Conservation (phyloP, 139 green algal species). For the Tetradesmus obliquus region DNA sequence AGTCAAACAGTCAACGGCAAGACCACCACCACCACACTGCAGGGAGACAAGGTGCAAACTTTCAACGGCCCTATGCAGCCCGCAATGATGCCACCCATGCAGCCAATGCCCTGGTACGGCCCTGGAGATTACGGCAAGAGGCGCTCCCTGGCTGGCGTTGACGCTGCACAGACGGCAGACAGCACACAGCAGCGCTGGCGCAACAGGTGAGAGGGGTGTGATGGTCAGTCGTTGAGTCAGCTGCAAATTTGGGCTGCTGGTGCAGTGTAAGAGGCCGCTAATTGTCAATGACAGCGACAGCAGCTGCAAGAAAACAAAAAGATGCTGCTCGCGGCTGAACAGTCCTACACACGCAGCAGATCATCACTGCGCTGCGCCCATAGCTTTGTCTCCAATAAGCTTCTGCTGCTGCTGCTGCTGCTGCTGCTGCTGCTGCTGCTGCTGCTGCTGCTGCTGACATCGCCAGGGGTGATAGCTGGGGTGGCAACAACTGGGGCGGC, state of each 20-base stretch:
- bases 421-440: neutral
- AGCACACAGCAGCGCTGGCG: neutral
- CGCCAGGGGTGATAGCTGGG: neutral
- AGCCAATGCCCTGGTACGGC: neutral
- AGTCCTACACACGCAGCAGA: too few relatives aligned
- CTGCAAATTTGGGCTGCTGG: neutral
- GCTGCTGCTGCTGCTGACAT: neutral
- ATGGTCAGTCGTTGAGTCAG: too few relatives aligned
- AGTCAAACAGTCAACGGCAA: slow-evolving; percentile 13
- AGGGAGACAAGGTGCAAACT: neutral
- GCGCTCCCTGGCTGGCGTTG: slow-evolving; percentile 1
- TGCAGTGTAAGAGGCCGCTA: neutral
- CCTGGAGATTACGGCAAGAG: neutral
- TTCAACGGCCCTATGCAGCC: slow-evolving; percentile 5
- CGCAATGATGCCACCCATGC: neutral
- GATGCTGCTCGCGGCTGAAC: too few relatives aligned
- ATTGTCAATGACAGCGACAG: neutral
- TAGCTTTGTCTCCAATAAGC: neutral
- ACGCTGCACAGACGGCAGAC: slow-evolving; percentile 3
- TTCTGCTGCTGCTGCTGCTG: neutral
- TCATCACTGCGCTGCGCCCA: neutral
- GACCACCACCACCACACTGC: slow-evolving; percentile 5
- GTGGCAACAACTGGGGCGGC: neutral
- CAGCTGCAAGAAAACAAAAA: too few relatives aligned
- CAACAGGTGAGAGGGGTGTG: neutral